These are phyloP conservation scores for Naumovozyma baii DNA, from an alignment of 805 yeast species.

Conservation along the genomic window DNA sequence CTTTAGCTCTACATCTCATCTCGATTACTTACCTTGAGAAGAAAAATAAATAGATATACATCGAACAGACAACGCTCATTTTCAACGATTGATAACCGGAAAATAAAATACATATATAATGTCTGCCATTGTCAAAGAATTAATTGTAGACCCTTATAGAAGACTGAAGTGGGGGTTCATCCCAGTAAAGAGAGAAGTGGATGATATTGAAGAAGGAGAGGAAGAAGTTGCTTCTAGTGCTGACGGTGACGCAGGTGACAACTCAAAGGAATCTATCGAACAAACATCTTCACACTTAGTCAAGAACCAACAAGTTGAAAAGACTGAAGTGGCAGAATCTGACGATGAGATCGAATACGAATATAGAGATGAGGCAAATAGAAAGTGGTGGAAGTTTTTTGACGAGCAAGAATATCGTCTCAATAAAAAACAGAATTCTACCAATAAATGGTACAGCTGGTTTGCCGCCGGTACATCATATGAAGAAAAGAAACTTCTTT, in stretches of 20 bases:
- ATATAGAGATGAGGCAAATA: constrained; percentile 44
- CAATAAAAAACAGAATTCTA: constrained; percentile 26
- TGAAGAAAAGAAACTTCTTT: constrained; percentile 34
- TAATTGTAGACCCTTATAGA: constrained; percentile 22
- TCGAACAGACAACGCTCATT: too few relatives aligned
- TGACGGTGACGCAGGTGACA: constrained; percentile 1
- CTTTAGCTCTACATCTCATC: too few relatives aligned
- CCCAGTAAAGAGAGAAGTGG: constrained; percentile 26
- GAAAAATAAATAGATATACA: too few relatives aligned
- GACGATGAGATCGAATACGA: constrained; percentile 21
- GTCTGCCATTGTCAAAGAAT: constrained; percentile 9
- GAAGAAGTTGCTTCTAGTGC: neutral
- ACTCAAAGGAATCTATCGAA: neutral
- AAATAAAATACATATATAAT: neutral
- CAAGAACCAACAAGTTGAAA: neutral
- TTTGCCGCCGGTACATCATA: constrained; percentile 40
- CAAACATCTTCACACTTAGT: neutral
- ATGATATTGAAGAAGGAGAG: constrained; percentile 10
- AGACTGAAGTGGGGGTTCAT: constrained; percentile 30
- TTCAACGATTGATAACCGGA: too few relatives aligned
- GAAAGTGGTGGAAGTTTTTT: constrained; percentile 47
- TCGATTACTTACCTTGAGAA: too few relatives aligned
- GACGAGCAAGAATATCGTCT: constrained; percentile 55
- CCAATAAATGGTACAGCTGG: constrained; percentile 44
- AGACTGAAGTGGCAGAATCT: neutral